A percentile compares a stretch with the other conserved stretches of the same genome.
phyloP scores from a whole-genome alignment of 2,329 filamentous ascomycete genomes.

The Karstenula rhodostoma region DNA sequence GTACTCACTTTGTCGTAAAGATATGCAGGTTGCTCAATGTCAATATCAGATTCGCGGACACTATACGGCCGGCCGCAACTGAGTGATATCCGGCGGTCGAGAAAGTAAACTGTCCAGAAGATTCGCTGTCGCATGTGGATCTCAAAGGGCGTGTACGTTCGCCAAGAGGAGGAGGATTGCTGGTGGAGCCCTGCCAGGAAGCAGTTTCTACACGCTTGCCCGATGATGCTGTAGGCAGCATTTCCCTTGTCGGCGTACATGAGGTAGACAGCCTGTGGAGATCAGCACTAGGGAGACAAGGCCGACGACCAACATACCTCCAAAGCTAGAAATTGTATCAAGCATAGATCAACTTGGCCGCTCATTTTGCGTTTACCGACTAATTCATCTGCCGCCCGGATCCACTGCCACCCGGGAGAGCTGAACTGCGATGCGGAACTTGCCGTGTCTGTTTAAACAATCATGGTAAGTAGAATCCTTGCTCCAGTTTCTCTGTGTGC shows the following conservation, averaged over 20 bases:
- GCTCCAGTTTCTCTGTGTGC: neutral
- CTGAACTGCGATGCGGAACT: slow-evolving; percentile 15
- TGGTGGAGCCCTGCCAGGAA: slow-evolving; percentile 41
- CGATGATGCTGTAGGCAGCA: slow-evolving; percentile 40
- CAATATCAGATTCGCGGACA: slow-evolving; percentile 37
- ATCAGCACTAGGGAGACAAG: neutral
- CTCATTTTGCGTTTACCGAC: slow-evolving; percentile 35
- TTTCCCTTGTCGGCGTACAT: slow-evolving; percentile 36
- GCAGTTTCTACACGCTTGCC: slow-evolving; percentile 36
- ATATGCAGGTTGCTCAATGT: slow-evolving; percentile 33
- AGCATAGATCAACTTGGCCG: slow-evolving; percentile 30
- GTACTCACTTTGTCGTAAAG: slow-evolving; percentile 29
- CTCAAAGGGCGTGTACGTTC: slow-evolving; percentile 23
- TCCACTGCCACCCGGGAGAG: slow-evolving; percentile 41
- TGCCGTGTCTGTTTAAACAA: slow-evolving; percentile 6
- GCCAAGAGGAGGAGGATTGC: slow-evolving; percentile 32
- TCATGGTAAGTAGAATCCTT: neutral
- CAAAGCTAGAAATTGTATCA: slow-evolving; percentile 40
- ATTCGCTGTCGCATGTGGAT: slow-evolving; percentile 35
- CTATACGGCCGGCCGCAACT: slow-evolving; percentile 42
- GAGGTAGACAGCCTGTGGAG: slow-evolving; percentile 37
- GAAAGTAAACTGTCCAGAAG: slow-evolving; percentile 40
- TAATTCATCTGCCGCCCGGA: slow-evolving; percentile 36
- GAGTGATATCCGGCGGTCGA: slow-evolving; percentile 40
- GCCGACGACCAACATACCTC: slow-evolving; percentile 27